Evolutionary conservation across 179 eudicot species (phyloP).

Genomic region (Beta corolliflora): DNA sequence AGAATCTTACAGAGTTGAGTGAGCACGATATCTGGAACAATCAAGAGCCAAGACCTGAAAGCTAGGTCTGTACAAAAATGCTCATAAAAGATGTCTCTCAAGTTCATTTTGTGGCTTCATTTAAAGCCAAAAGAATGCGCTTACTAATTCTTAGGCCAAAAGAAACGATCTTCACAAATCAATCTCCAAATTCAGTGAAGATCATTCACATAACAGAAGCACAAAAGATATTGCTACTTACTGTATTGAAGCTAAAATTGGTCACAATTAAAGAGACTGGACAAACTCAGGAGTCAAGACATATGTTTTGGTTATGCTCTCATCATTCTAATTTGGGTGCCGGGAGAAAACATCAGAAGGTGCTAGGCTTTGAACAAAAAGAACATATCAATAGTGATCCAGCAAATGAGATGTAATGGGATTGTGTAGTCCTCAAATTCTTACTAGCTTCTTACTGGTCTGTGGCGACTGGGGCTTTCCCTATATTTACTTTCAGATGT

Average conservation of each 20-base stretch:
- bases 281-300: not conserved
- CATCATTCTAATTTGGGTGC: not conserved
- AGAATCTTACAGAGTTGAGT: not conserved
- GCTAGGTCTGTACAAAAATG: no score
- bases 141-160: no score
- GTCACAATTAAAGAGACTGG: not conserved
- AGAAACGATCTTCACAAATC: not conserved
- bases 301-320: not conserved
- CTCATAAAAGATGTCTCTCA: not conserved
- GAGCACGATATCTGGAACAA: not conserved
- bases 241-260: not conserved
- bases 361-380: not conserved
- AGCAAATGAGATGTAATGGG: not conserved
- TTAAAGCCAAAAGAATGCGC: not conserved
- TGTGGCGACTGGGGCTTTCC: not conserved
- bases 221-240: not conserved
- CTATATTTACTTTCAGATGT: not conserved
- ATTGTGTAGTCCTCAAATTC: not conserved
- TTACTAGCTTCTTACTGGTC: not conserved
- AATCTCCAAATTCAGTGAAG: not conserved
- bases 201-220: not conserved
- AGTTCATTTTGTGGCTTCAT: not conserved
- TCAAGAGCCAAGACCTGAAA: no score
- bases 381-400: not conserved
- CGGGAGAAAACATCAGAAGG: not conserved